phyloP scores from a whole-genome alignment of 305 asterid genomes.

The Nicotiana rustica region DNA sequence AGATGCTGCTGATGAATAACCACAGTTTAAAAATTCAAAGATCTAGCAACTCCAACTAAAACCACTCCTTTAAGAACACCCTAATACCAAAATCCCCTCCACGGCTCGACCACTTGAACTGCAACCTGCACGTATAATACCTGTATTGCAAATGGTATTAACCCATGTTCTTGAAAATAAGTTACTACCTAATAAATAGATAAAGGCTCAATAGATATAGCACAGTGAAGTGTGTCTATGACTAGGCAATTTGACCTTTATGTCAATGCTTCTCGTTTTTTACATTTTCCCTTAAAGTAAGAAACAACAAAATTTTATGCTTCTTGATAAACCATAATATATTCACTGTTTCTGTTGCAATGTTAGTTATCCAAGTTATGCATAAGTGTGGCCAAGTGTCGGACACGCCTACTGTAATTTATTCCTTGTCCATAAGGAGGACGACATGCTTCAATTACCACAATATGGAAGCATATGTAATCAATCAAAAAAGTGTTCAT shows the following conservation, averaged over 20 bases:
- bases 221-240: background rate
- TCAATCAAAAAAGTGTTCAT: background rate
- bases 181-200: background rate
- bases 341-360: background rate
- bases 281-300: background rate
- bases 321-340: background rate
- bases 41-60: conserved; percentile 46
- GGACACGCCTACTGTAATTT: background rate
- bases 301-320: background rate
- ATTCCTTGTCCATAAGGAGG: background rate
- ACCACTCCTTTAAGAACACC: conserved; percentile 52
- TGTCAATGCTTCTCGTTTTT: background rate
- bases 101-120: conserved; percentile 20
- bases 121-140: conserved; percentile 33
- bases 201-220: background rate
- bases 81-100: conserved; percentile 46
- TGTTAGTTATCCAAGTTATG: background rate
- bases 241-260: background rate
- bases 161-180: background rate
- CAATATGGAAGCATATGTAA: background rate
- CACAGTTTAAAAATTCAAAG: conserved; percentile 52
- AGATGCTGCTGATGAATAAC: conserved; percentile 44
- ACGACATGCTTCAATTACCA: background rate
- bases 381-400: background rate
- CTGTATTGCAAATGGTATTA: conserved; percentile 1